phyloP scores from a whole-genome alignment of 129 eudicot genomes.

The Flaveria linearis region DNA sequence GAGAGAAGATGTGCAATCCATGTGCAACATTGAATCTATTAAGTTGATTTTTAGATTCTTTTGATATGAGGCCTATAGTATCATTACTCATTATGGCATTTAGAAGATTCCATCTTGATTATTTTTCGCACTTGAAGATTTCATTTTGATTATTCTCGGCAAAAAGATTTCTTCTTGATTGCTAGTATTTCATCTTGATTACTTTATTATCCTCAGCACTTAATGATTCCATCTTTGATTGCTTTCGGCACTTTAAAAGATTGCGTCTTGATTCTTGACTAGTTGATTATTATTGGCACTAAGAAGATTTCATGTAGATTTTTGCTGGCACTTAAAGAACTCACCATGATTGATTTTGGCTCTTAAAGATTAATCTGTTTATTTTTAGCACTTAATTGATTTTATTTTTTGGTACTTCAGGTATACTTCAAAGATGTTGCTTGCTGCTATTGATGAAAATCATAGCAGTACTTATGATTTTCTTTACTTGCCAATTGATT shows the following conservation, averaged over 20 bases:
- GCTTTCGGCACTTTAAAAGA: background rate
- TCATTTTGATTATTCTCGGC: background rate
- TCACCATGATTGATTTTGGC: background rate
- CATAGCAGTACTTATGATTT: constrained; percentile 91
- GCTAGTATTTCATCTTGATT: background rate
- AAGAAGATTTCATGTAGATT: background rate
- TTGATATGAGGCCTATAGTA: background rate
- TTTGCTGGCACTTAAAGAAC: background rate
- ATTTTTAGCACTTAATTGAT: constrained; percentile 4
- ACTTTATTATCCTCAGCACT: background rate
- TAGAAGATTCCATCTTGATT: background rate
- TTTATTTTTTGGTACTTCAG: constrained; percentile 40
- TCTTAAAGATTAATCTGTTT: background rate
- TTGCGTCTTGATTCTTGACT: background rate
- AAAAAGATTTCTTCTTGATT: background rate
- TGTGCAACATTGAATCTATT: background rate
- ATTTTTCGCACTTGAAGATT: background rate
- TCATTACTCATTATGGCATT: background rate
- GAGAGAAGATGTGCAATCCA: background rate
- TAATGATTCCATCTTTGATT: background rate
- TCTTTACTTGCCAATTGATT: constrained; percentile 91
- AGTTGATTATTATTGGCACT: background rate
- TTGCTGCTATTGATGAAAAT: constrained; percentile 84
- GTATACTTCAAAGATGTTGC: constrained; percentile 94
- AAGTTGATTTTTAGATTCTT: constrained; percentile 10